Percentiles rank a stretch among this genome's conserved stretches.
These are phyloP conservation scores for Paxillus involutus DNA, from an alignment of 768 basidiomycete species.

Conservation along the genomic window DNA sequence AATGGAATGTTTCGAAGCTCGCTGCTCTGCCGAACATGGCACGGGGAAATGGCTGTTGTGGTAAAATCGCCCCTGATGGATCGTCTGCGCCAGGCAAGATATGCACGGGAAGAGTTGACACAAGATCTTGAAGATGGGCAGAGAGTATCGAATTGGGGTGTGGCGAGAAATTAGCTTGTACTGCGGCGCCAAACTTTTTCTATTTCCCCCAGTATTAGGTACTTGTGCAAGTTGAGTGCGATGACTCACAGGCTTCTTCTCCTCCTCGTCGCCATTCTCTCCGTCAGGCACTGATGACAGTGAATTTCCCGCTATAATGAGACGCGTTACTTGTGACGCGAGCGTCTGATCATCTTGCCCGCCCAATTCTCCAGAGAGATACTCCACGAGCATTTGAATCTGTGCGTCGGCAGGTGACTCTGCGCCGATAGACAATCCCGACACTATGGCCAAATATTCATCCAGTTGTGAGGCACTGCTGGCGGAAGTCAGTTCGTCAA, in stretches of 20 bases:
- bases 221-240: background rate
- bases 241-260: conserved; percentile 56
- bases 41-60: conserved; percentile 90
- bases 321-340: conserved; percentile 73
- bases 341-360: conserved; percentile 60
- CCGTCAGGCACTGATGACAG: conserved; percentile 49
- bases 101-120: conserved; percentile 78
- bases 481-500: conserved; percentile 6
- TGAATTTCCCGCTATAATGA: conserved; percentile 92
- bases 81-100: conserved; percentile 87
- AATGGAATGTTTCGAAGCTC: conserved; percentile 60
- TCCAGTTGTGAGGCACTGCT: conserved; percentile 36
- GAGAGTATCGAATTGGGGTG: conserved; percentile 75
- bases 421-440: conserved; percentile 81
- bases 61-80: conserved; percentile 85
- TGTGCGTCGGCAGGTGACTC: conserved; percentile 63
- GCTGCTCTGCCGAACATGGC: conserved; percentile 79
- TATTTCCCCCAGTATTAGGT: conserved; percentile 30
- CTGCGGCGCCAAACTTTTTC: conserved; percentile 66
- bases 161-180: conserved; percentile 56
- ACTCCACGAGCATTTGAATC: conserved; percentile 87
- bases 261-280: conserved; percentile 35
- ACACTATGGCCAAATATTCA: conserved; percentile 83
- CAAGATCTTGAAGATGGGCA: conserved; percentile 70
- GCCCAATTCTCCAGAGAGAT: conserved; percentile 83